phyloP scores from a whole-genome alignment of 345 rosid genomes.

The Gossypium australe region DNA sequence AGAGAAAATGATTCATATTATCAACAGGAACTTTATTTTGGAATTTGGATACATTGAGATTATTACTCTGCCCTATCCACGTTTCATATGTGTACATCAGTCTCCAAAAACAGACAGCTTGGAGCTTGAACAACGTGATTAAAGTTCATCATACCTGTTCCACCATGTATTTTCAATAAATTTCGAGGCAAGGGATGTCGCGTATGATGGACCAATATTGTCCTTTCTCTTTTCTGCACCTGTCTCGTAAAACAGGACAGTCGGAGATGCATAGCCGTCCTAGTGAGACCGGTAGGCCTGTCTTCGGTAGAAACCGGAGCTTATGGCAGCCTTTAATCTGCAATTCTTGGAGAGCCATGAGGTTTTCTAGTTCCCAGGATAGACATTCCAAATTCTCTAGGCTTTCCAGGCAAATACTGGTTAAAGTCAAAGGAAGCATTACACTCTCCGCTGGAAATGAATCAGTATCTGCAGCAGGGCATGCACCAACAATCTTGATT shows the following conservation, averaged over 20 bases:
- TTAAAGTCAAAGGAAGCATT: conserved; percentile 23
- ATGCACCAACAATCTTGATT: background rate
- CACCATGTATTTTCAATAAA: background rate
- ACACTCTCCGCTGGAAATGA: conserved; percentile 10
- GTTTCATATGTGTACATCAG: background rate
- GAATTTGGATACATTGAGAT: background rate
- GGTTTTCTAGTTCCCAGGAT: conserved; percentile 16
- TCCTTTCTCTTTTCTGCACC: conserved; percentile 18
- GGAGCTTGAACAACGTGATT: background rate
- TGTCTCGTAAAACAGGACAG: conserved; percentile 19
- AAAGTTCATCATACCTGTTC: background rate
- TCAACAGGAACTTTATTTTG: background rate
- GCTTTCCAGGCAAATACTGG: conserved; percentile 13
- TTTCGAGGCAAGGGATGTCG: conserved; percentile 17
- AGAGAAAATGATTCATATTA: no score
- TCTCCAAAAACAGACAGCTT: background rate
- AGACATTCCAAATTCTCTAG: conserved; percentile 15
- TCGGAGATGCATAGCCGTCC: conserved; percentile 7
- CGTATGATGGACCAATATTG: conserved; percentile 21
- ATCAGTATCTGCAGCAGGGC: conserved; percentile 4
- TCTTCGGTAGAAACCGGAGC: conserved; percentile 19
- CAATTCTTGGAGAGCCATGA: conserved; percentile 16
- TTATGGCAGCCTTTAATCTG: conserved; percentile 15
- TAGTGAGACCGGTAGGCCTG: conserved; percentile 19
- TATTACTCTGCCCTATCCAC: background rate